phyloP scores from a whole-genome alignment of 768 basidiomycete genomes.

The Rhizopogon vulgaris region DNA sequence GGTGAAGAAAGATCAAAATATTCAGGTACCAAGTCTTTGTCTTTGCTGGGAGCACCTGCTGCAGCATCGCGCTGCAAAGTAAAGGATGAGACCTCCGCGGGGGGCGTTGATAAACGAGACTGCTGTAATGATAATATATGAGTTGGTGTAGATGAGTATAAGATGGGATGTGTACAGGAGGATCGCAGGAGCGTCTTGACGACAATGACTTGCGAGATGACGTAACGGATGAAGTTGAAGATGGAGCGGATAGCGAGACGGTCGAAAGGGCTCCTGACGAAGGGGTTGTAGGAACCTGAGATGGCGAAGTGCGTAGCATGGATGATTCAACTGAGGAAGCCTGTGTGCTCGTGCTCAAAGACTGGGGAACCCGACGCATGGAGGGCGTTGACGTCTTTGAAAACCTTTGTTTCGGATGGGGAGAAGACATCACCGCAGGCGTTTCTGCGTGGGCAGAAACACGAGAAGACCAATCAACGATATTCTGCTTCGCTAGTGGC shows the following conservation, averaged over 20 bases:
- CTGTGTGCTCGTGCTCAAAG: neutral
- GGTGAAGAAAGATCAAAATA: no score
- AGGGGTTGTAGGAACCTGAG: constrained; percentile 2
- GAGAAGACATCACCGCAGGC: constrained; percentile 4
- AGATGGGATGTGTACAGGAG: no score
- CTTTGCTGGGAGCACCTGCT: no score
- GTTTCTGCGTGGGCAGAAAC: constrained; percentile 17
- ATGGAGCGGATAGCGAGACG: constrained; percentile 1
- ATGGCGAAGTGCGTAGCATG: neutral
- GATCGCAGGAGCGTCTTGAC: no score
- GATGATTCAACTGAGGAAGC: constrained; percentile 1
- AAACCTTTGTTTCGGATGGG: constrained; percentile 5
- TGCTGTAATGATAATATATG: no score
- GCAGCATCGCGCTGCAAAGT: no score
- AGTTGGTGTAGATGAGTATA: no score
- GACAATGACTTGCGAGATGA: constrained; percentile 17
- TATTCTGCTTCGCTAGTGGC: constrained; percentile 10
- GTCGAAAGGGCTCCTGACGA: constrained; percentile 5
- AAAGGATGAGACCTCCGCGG: no score
- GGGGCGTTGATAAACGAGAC: no score
- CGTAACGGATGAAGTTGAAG: constrained; percentile 9
- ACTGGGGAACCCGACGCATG: neutral
- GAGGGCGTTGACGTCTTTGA: constrained; percentile 3
- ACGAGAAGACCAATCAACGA: constrained; percentile 28
- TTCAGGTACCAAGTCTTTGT: no score